phyloP scores from a whole-genome alignment of 495 filamentous ascomycete species.

The Neurospora sp. region DNA sequence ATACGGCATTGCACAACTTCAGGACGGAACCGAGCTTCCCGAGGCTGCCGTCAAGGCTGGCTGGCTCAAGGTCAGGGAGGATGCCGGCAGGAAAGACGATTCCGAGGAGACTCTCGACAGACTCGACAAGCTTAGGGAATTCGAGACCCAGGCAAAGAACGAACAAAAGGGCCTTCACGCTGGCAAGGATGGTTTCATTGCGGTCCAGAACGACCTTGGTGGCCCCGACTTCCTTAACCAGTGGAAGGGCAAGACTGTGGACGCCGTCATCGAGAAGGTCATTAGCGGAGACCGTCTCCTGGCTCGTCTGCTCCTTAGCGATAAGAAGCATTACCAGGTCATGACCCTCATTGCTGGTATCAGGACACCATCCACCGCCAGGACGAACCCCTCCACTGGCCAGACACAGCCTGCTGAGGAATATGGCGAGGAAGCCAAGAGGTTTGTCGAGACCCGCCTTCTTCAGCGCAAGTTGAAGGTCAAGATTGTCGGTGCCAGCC shows the following conservation, averaged over 20 bases:
- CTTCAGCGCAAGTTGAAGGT: slow-evolving; percentile 78
- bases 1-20: slow-evolving; percentile 69
- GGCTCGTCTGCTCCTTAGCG: slow-evolving; percentile 64
- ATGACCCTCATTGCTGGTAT: slow-evolving; percentile 86
- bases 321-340: slow-evolving; percentile 69
- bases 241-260: slow-evolving; percentile 66
- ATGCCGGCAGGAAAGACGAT: slow-evolving; percentile 80
- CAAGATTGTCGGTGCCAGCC: slow-evolving; percentile 72
- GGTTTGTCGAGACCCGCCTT: slow-evolving; percentile 75
- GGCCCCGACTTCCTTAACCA: slow-evolving; percentile 66
- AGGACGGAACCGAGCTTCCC: slow-evolving; percentile 63
- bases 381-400: slow-evolving; percentile 62
- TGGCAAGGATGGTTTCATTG: slow-evolving; percentile 46
- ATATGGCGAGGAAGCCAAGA: slow-evolving; percentile 72
- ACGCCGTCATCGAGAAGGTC: slow-evolving; percentile 74
- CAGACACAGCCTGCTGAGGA: slow-evolving; percentile 78
- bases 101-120: slow-evolving; percentile 58
- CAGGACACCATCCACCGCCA: slow-evolving; percentile 73
- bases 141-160: slow-evolving; percentile 73
- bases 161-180: slow-evolving; percentile 74
- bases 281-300: slow-evolving; percentile 83
- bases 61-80: slow-evolving; percentile 84
- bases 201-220: slow-evolving; percentile 68
- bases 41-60: slow-evolving; percentile 75
- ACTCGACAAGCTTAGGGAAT: slow-evolving; percentile 61